Base-by-base conservation (phyloP, 805 yeast species). In the Lipomyces lipofer region DNA sequence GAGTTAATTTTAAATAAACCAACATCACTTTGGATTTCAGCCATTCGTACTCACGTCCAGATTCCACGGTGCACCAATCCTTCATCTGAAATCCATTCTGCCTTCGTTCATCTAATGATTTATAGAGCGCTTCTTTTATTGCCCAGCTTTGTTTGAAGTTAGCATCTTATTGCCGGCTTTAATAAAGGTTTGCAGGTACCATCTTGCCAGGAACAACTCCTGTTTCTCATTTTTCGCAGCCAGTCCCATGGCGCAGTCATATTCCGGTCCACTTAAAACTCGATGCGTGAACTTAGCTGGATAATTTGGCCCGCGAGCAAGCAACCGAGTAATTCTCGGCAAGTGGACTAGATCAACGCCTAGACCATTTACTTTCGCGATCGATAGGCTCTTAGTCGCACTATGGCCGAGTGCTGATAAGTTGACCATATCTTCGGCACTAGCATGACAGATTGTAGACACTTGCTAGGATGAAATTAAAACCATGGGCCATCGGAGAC, bases 61-160 rank as follows among this genome's bases (percentile, higher is more conserved):
- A 9, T 12, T 39, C 45, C 7, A 58, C 43, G n/a, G 62, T 54
- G 27, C 38, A 17, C 64, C 64, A 60, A 13, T 56, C 58, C 27
- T 43, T 46, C 42, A 60, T 56, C 17, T 40, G 32, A 30, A 59
- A 60, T 24, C 17, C 43, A 4, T 19, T 25, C 48, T 60, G 64
- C 21, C 50, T 28, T 4, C 22, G 30, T 4, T 22, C 15, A 22
- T 59, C 61, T 17, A 60, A 22, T 12, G 63, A 28, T 42, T 60
- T 60, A 52, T 30, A 60, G 24, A 53, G 24, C 2, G 63, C 59
- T 36, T 60, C 64, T 39, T 60, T 60, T 21, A 55, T 36, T 5
- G 62, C 49, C 64, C 64, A 60, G 17, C 63, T 54, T 30, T 19
- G 24, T 25, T 28, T 32, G 27, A 47, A 19, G 33, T 48, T 35